Evolutionary conservation across 192 early-diverging fungal genomes (phyloP), one percentile per base, ranked within the genome.

Genomic region (Coemansia sp.): DNA sequence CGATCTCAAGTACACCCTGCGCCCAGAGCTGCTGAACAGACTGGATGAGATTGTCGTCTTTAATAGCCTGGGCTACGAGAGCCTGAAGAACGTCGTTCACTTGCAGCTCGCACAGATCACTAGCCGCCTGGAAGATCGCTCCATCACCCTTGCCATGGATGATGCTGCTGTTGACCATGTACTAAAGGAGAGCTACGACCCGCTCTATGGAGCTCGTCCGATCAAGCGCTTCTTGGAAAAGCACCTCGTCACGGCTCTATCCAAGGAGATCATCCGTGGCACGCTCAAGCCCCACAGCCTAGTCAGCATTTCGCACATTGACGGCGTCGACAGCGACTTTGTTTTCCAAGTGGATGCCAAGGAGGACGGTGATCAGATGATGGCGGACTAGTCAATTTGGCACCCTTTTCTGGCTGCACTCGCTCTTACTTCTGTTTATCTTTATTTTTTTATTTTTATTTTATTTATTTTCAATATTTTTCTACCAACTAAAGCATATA

Each of bases 11-110:
- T 78, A 65, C 20, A 84, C 86, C 13, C 91, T 98, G 89, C 89
- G 93, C 4, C 92, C 98, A 15, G 98, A 99, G 83, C 90, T 99
- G 76, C 80, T 99, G 45, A 99, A 99, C 84, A 90, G 98, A 31
- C 89, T 99, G 42, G 95, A 96, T 53, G 96, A 98, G 58, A 91
- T 96, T 72, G 89, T 98, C 60, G 71, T 95, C 27, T 97, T 97
- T 85, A 78, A 89, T 27, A 89, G 93, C 22, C 86, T 96, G 19
- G 75, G 71, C 12, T 76, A 77, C 13, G 66, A 65, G n/a, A 83
- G 91, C 38, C 86, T 95, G 19, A 77, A 77, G 44, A 81, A 87
- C 62, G 93, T 95, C 42, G 91, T 93, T 39, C 73, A 76, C 8
- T 85, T 92, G 72, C 92, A 93, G 80, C 77, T 95, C 8, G 62